Conservation (phyloP, 2,329 filamentous ascomycete species). For the Pseudopithomyces maydicus region DNA sequence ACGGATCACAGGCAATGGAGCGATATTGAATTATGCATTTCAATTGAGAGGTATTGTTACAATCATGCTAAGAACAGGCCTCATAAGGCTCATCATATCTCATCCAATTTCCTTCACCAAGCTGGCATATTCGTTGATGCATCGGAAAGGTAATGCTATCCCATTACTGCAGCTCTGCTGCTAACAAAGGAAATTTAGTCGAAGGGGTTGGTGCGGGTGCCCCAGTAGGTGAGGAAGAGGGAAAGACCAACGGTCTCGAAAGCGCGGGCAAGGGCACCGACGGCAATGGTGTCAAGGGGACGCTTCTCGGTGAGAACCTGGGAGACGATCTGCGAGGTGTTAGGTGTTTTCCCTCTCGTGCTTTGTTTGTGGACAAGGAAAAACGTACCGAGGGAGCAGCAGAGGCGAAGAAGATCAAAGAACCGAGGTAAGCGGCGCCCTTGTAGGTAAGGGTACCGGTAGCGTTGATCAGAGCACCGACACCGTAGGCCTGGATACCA, state of each 20-base stretch:
- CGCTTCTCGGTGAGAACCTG: slow-evolving; percentile 92
- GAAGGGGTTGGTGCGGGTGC: slow-evolving; percentile 91
- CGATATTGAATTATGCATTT: slow-evolving; percentile 14
- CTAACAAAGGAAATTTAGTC: slow-evolving; percentile 59
- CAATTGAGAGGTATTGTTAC: slow-evolving; percentile 32
- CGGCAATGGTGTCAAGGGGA: slow-evolving; percentile 85
- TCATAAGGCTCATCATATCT: slow-evolving; percentile 24
- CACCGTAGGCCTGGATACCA: slow-evolving; percentile 85
- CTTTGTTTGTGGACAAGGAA: not conserved
- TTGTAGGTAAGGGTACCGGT: slow-evolving; percentile 96
- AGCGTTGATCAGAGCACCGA: slow-evolving; percentile 84
- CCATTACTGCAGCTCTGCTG: slow-evolving; percentile 22
- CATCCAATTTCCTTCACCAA: slow-evolving; percentile 27
- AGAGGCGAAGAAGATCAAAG: slow-evolving; percentile 88
- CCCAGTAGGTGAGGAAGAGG: slow-evolving; percentile 96
- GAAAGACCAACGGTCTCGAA: slow-evolving; percentile 93
- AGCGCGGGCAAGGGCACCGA: slow-evolving; percentile 81
- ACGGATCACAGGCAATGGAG: not conserved
- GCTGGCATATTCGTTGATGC: slow-evolving; percentile 32
- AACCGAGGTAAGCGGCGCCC: slow-evolving; percentile 91
- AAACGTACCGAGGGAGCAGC: slow-evolving; percentile 80
- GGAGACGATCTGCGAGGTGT: slow-evolving; percentile 70
- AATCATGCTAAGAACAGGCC: slow-evolving; percentile 29
- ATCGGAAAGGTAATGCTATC: slow-evolving; percentile 22
- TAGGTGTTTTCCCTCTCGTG: slow-evolving; percentile 12